Evolutionary conservation across 176 grass and related monocot genomes (phyloP), one percentile per base, ranked within the genome.

Genomic region (Leersia perrieri): DNA sequence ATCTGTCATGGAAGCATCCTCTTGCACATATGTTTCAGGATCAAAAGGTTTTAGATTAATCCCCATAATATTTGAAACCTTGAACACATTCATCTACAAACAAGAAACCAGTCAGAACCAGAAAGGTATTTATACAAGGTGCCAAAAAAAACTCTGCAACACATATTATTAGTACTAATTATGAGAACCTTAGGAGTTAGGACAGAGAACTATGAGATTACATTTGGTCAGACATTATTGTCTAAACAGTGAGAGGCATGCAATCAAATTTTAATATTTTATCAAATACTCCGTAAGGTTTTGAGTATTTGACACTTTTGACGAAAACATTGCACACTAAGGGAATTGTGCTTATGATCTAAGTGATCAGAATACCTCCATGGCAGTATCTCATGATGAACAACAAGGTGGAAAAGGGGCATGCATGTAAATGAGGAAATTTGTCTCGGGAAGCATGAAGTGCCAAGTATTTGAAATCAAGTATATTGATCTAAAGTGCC

Each of bases 11-110:
- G 89, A 93, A 79, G 72, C 92, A 87, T 98, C 90, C 76, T 94
- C 95, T 80, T 98, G 92, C 30, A 91, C 95, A 44, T 91, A 94
- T 38, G 95, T 95, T 81, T 98, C 94, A 10, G 90, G 90, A 82
- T 98, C 88, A 77, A 98, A 98, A 33, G 92, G 86, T 73, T 91
- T 98, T 63, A 88, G 82, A 60, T 98, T 90, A 36, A 98, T 87
- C 55, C 92, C 92, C 92, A 98, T 94, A 68, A 98, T 98, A 68
- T 98, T 98, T 64, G 95, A 95, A n/a, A 98, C 95, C 91, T 98
- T 98, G 68, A 95, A 91, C 65, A 98, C 78, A 82, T 98, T 95
- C 90, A 93, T 95, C 95, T 98, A 89, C 74, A 94, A 63, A 35
- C 74, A 75, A 74, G 70, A 31, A 87, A 87, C 62, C 53, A 44